Evolutionary conservation across 805 yeast genomes (phyloP), one percentile per base, ranked within the genome.

Genomic region (Metschnikowia chrysomelidarum): DNA sequence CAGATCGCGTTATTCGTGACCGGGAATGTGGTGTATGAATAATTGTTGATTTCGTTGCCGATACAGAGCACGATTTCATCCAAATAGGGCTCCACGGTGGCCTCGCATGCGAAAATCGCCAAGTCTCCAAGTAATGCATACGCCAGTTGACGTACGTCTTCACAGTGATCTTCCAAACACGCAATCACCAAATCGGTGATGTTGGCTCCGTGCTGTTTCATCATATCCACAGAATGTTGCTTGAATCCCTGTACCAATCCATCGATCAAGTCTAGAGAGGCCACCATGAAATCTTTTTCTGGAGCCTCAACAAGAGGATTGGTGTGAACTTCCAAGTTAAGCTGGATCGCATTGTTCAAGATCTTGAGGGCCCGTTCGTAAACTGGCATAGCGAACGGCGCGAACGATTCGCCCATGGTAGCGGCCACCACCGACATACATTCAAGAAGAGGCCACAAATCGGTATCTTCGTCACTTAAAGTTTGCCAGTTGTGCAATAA

Each of bases 351-450:
- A 38, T 74, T 73, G 19, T 75, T 64, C 32, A 93, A 64, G 29
- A 93, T 85, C 37, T 78, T 69, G 34, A 79, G 62, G 1, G 95
- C 87, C 47, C 98, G 71, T 51, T 75, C 75, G 56, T 87, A 93
- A 8, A 89, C 91, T 6, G 89, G 84, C 8, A 82, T 72, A 0
- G 98, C 97, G 67, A 80, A 87, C 5, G 94, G 95, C 5, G 88
- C 85, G 66, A 91, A 91, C 18, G 75, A 57, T 44, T 83, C 87
- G 15, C 96, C 94, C 41, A 89, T 63, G 2, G 88, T 75, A 1
- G 95, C 88, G 9, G 97, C 95, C 21, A 93, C 84, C 13, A 88
- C 78, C 4, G 96, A 86, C 76, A 93, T 74, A 61, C 98, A 89
- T 59, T 91, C 98, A 41, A 93, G 64, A 45, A 93, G 68, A 5